phyloP scores from a whole-genome alignment of 225 moss, liverwort and hornwort genomes.

The Thuidium tamariscinum region DNA sequence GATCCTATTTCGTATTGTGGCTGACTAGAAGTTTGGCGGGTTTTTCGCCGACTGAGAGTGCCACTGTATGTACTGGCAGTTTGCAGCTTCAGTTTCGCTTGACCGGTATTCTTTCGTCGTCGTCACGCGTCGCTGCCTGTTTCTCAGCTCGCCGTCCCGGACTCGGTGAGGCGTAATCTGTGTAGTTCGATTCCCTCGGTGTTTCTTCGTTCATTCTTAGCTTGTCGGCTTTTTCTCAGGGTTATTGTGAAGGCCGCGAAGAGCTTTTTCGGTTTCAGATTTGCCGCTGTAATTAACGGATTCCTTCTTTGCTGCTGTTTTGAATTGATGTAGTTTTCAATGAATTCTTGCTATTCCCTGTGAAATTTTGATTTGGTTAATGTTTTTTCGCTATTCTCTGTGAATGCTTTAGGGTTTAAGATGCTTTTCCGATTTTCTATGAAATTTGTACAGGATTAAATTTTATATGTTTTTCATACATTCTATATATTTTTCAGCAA shows the following conservation, averaged over 20 bases:
- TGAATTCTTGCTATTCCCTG: background rate
- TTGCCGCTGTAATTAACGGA: background rate
- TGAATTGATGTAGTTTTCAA: background rate
- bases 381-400: background rate
- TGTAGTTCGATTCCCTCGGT: background rate
- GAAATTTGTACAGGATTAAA: background rate
- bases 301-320: background rate
- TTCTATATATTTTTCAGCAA: background rate
- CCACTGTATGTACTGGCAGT: too few relatives aligned
- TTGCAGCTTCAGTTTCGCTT: too few relatives aligned
- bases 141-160: background rate
- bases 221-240: background rate
- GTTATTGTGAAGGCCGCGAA: background rate
- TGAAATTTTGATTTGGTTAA: background rate
- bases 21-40: too few relatives aligned
- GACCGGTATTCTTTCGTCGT: background rate
- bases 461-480: too few relatives aligned
- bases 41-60: too few relatives aligned
- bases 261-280: background rate
- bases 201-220: background rate
- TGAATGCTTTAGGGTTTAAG: background rate
- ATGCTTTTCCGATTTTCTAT: background rate
- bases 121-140: background rate
- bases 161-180: background rate
- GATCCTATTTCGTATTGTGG: too few relatives aligned